Conservation (phyloP, 2,329 filamentous ascomycete genomes). For the Ophiostoma sp. region DNA sequence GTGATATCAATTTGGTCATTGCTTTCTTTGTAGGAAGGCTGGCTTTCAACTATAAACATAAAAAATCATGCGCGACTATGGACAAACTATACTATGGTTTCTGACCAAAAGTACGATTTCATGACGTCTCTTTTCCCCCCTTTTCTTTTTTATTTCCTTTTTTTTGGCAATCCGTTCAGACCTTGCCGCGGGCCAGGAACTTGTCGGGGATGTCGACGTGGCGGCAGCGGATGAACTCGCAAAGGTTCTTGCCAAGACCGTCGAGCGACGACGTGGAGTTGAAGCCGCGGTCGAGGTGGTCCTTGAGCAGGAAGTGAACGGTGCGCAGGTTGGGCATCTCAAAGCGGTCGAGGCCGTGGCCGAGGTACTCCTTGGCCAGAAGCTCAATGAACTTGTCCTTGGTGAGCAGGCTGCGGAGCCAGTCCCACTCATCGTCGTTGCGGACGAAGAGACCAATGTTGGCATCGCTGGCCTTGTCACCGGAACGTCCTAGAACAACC, state of each 20-base stretch:
- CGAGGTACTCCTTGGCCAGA: slow-evolving; percentile 42
- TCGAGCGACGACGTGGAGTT: slow-evolving; percentile 27
- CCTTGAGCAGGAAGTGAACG: slow-evolving; percentile 31
- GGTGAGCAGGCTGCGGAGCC: slow-evolving; percentile 46
- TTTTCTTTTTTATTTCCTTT: neutral
- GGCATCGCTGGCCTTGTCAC: slow-evolving; percentile 47
- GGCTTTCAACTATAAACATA: neutral
- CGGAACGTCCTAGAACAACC: slow-evolving; percentile 40
- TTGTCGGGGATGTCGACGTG: slow-evolving; percentile 46
- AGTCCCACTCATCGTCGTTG: slow-evolving; percentile 46
- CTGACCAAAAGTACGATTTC: neutral
- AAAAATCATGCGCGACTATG: neutral
- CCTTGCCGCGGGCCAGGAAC: slow-evolving; percentile 39
- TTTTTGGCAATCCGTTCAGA: neutral
- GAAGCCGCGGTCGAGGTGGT: slow-evolving; percentile 38
- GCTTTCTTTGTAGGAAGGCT: neutral
- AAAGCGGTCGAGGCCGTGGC: slow-evolving; percentile 45
- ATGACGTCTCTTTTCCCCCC: neutral
- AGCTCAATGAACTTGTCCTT: slow-evolving; percentile 41
- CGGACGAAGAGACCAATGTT: slow-evolving; percentile 51
- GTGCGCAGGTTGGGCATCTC: slow-evolving; percentile 45
- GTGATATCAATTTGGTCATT: neutral
- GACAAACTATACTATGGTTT: slow-evolving; percentile 8
- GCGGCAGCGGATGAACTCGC: slow-evolving; percentile 39
- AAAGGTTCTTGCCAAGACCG: slow-evolving; percentile 27